A percentile compares a stretch with the other conserved stretches of the same genome.
Evolutionary conservation across 192 early-diverging fungal species (phyloP).

Genomic region (Diversispora eburnea): DNA sequence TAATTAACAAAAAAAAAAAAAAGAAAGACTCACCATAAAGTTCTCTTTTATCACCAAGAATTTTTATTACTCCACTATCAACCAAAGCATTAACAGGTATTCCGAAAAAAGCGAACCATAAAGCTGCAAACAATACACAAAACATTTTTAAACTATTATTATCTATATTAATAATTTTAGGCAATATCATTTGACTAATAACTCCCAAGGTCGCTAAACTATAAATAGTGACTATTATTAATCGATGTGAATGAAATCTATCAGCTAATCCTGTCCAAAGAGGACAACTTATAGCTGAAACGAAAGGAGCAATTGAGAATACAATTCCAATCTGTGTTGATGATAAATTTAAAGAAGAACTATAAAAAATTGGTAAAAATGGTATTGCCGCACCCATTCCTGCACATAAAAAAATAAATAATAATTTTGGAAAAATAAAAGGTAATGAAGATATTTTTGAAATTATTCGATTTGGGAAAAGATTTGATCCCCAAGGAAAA

Average conservation of each 20-base stretch:
- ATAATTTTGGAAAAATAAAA: conserved; percentile 31
- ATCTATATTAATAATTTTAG: conserved; percentile 27
- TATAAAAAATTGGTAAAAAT: conserved; percentile 36
- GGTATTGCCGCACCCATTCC: conserved; percentile 29
- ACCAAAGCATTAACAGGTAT: conserved; percentile 44
- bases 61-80: conserved; percentile 46
- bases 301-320: conserved; percentile 38
- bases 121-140: conserved; percentile 35
- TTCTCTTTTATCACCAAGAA: conserved; percentile 42
- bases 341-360: conserved; percentile 21
- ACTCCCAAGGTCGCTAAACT: conserved; percentile 38
- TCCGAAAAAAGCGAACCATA: conserved; percentile 48
- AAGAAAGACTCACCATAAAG: conserved; percentile 34
- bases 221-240: conserved; percentile 42
- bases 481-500: neutral
- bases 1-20: no score
- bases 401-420: conserved; percentile 32
- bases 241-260: conserved; percentile 40
- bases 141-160: conserved; percentile 31
- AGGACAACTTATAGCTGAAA: conserved; percentile 46
- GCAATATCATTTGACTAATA: conserved; percentile 43
- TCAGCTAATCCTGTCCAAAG: conserved; percentile 45
- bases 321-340: conserved; percentile 34
- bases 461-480: neutral
- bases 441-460: conserved; percentile 2